Evolutionary conservation across 2,329 filamentous ascomycete genomes (phyloP), one percentile per base, ranked within the genome.

Genomic region (Ophiosphaerella narmari): DNA sequence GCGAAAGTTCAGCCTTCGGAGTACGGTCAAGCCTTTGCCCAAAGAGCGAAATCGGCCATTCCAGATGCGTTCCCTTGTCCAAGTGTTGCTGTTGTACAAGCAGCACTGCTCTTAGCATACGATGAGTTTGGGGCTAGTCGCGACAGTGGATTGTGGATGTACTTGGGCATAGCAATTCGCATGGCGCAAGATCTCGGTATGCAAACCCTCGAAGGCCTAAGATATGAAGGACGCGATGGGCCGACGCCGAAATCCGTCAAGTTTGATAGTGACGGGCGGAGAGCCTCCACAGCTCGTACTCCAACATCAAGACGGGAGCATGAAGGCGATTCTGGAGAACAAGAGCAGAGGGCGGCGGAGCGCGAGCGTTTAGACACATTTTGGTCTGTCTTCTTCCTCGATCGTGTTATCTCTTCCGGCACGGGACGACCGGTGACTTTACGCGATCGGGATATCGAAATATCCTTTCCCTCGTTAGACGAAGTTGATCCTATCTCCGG

Each of bases 141-240:
- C 62, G 91, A 96, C 65, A 95, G 90, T 68, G 90, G 90, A 0
- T 74, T 96, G 6, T 96, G 91, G 91, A 95, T 96, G 90, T 96
- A 95, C 66, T 79, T 96, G 1, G 91, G 91, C 0, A 86, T 93
- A 43, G 87, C 91, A 0, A 96, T 96, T 52, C 86, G 91, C 4
- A 89, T 91, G 85, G 87, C 87, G 0, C 83, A 90, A 52, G 88
- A 91, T 65, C 74, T 96, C 8, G 91, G 91, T 0, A 79, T 96
- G 57, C 89, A 93, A 60, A 95, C 91, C 57, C 80, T 89, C 13
- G 87, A 92, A 56, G 91, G 90, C 0, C 80, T 95, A 35, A 80
- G 77, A 51, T 80, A 82, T 46, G 80, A 79, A 52, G 83, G 82
- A 12, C 76, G 75, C 14, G 75, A 77, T 42, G 82, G 83, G 0